These are phyloP conservation scores for Aureobasidium zeae DNA, from an alignment of 2,329 filamentous ascomycete genomes.

Conservation along the genomic window DNA sequence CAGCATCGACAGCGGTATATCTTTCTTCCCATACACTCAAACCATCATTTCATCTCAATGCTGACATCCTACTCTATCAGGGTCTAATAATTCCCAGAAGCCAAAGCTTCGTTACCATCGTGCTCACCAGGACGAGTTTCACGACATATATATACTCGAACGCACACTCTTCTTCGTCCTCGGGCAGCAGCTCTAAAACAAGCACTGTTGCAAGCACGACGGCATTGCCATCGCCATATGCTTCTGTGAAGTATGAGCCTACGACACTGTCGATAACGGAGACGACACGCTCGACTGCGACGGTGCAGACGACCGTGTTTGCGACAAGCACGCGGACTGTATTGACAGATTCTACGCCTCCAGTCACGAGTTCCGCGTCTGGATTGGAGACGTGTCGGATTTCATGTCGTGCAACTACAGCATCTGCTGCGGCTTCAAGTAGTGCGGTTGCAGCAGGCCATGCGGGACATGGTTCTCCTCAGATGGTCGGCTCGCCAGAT, in stretches of 20 bases:
- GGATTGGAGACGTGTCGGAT: no score
- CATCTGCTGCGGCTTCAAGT: not conserved
- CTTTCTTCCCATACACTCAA: not conserved
- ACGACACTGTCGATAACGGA: not conserved
- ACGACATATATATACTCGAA: constrained; percentile 2
- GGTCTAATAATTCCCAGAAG: no score
- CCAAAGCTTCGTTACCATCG: not conserved
- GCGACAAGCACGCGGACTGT: constrained; percentile 1
- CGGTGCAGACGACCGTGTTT: not conserved
- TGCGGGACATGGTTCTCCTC: not conserved
- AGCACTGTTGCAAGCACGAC: no score
- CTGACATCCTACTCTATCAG: no score
- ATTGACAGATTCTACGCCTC: not conserved
- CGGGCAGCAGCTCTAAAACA: no score
- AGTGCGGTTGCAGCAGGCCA: not conserved
- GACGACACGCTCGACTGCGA: not conserved
- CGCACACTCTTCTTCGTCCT: no score
- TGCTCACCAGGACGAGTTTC: constrained; percentile 1
- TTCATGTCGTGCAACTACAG: not conserved
- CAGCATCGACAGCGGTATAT: not conserved
- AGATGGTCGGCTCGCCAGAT: not conserved
- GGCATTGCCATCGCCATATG: no score
- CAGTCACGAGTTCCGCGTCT: not conserved
- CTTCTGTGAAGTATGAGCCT: no score
- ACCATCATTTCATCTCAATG: no score